Percentiles rank a stretch among this genome's conserved stretches.
Conservation (phyloP, 192 early-diverging fungal species). For the Gaertneriomyces sp. region DNA sequence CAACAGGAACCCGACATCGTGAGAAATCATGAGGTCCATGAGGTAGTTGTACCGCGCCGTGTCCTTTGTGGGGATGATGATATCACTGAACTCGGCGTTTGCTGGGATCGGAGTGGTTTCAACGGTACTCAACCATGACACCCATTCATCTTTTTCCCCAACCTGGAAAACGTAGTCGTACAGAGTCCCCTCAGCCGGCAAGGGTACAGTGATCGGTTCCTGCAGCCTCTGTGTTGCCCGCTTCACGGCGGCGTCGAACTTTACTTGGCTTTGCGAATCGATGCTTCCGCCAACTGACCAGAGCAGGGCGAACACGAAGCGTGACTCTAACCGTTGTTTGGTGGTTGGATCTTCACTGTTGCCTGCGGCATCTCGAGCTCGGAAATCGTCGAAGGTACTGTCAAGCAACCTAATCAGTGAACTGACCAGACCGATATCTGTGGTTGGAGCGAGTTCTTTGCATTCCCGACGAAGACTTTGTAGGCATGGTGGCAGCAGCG, state of each 20-base stretch:
- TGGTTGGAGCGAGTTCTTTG: constrained; percentile 58
- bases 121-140: constrained; percentile 53
- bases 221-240: constrained; percentile 6
- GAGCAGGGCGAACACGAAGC: constrained; percentile 49
- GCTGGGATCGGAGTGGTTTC: constrained; percentile 38
- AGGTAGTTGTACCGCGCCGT: constrained; percentile 60
- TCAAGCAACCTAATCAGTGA: constrained; percentile 50
- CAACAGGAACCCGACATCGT: constrained; percentile 47
- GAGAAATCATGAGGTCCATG: constrained; percentile 54
- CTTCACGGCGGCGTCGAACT: constrained; percentile 44
- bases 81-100: constrained; percentile 56
- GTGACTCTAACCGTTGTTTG: constrained; percentile 36
- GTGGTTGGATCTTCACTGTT: constrained; percentile 10
- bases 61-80: constrained; percentile 61
- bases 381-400: constrained; percentile 44
- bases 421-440: constrained; percentile 60
- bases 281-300: constrained; percentile 60
- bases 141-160: constrained; percentile 40
- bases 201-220: constrained; percentile 18
- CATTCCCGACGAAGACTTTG: constrained; percentile 44
- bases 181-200: constrained; percentile 44
- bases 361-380: constrained; percentile 27
- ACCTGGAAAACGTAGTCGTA: constrained; percentile 55
- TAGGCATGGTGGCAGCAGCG: constrained; percentile 42
- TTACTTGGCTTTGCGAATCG: constrained; percentile 46